A percentile compares a stretch with the other conserved stretches of the same genome.
These are phyloP conservation scores for Delitschia confertaspora DNA, from an alignment of 495 filamentous ascomycete species.

Conservation along the genomic window DNA sequence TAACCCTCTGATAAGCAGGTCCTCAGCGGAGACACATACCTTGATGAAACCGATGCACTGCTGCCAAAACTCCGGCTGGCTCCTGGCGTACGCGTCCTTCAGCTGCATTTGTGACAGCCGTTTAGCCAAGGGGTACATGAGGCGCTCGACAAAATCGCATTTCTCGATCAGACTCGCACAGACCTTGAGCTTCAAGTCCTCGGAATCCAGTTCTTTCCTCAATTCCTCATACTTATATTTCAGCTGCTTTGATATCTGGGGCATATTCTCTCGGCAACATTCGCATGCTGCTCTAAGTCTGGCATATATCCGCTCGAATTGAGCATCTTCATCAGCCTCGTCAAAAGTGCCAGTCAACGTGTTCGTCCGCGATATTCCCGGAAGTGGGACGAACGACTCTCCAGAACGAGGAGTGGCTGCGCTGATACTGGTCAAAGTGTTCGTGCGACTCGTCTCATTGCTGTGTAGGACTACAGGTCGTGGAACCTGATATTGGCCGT, in stretches of 20 bases:
- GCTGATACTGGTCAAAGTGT: slow-evolving; percentile 41
- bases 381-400: slow-evolving; percentile 58
- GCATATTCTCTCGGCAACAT: slow-evolving; percentile 56
- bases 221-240: slow-evolving; percentile 41
- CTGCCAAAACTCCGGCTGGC: slow-evolving; percentile 72
- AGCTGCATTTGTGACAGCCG: slow-evolving; percentile 72
- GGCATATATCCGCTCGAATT: slow-evolving; percentile 72
- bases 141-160: slow-evolving; percentile 59
- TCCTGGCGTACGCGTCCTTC: slow-evolving; percentile 67
- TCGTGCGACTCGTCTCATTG: slow-evolving; percentile 35
- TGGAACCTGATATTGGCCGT: slow-evolving; percentile 20
- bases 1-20: slow-evolving; percentile 5
- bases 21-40: slow-evolving; percentile 23
- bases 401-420: slow-evolving; percentile 66
- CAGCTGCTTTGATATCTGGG: slow-evolving; percentile 56
- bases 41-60: slow-evolving; percentile 68
- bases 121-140: slow-evolving; percentile 58
- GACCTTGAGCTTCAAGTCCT: slow-evolving; percentile 32
- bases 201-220: slow-evolving; percentile 29
- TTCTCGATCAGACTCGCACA: slow-evolving; percentile 43
- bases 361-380: slow-evolving; percentile 43
- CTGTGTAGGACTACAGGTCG: slow-evolving; percentile 38
- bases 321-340: slow-evolving; percentile 64
- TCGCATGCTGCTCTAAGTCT: slow-evolving; percentile 60
- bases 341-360: slow-evolving; percentile 45